Evolutionary conservation across 2,329 filamentous ascomycete species (phyloP).

Genomic region (Beauveria asiatica): DNA sequence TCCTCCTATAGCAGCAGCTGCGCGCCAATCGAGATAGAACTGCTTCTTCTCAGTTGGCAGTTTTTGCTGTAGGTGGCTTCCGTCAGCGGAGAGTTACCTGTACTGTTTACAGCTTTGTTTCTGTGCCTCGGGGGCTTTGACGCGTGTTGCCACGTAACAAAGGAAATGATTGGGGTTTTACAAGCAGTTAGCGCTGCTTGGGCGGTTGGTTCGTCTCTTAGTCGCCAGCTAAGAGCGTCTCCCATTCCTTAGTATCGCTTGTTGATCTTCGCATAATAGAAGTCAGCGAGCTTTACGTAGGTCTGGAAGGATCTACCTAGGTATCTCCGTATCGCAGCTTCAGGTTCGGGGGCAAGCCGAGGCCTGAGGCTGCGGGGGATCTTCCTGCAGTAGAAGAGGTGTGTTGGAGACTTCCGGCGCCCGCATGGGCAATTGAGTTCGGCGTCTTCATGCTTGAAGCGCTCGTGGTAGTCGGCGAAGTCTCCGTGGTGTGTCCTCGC

Average conservation of each 20-base stretch:
- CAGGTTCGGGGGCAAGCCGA: neutral
- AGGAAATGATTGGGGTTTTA: slow-evolving; percentile 1
- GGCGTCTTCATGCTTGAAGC: slow-evolving; percentile 1
- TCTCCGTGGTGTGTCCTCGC: slow-evolving; percentile 9
- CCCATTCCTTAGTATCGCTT: neutral
- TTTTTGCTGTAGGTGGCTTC: neutral
- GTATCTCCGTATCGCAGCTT: slow-evolving; percentile 1
- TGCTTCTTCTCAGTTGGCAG: neutral
- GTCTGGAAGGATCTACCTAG: neutral
- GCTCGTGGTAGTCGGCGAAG: slow-evolving; percentile 8
- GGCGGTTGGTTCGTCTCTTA: neutral
- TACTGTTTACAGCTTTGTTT: neutral
- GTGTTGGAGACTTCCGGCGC: neutral
- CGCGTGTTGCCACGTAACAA: neutral
- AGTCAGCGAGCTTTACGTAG: neutral
- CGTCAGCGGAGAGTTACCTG: neutral
- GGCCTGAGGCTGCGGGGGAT: slow-evolving; percentile 2
- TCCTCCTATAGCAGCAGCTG: neutral
- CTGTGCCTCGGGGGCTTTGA: neutral
- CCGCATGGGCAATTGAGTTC: neutral
- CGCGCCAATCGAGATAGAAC: neutral
- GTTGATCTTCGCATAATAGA: slow-evolving; percentile 5
- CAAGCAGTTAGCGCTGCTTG: neutral
- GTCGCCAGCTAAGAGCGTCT: neutral
- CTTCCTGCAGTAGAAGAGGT: slow-evolving; percentile 4